These are phyloP conservation scores for Dichotomopilus funicola DNA, from an alignment of 2,329 filamentous ascomycete genomes.

Conservation along the genomic window DNA sequence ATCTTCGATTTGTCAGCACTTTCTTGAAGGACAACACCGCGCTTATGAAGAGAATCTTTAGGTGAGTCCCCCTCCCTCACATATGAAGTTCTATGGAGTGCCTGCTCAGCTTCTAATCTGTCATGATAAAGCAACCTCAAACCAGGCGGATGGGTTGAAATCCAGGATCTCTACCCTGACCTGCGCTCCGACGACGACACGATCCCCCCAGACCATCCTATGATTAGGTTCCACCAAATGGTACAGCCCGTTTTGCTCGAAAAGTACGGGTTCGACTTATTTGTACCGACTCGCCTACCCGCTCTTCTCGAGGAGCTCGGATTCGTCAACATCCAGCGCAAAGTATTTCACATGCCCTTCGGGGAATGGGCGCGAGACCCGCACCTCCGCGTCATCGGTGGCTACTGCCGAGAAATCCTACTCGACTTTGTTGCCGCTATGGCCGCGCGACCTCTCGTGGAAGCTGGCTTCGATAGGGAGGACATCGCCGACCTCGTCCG, in stretches of 20 bases:
- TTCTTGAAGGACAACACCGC: slow-evolving; percentile 40
- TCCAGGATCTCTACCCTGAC: slow-evolving; percentile 39
- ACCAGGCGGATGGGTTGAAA: slow-evolving; percentile 45
- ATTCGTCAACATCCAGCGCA: slow-evolving; percentile 37
- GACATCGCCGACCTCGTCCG: slow-evolving; percentile 31
- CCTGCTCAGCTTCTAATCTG: background rate
- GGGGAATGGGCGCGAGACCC: slow-evolving; percentile 39
- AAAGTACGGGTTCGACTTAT: slow-evolving; percentile 34
- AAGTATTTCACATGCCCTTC: slow-evolving; percentile 39
- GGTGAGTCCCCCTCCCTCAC: slow-evolving; percentile 10
- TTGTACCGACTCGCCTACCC: slow-evolving; percentile 28
- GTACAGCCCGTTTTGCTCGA: slow-evolving; percentile 20
- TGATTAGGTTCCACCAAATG: slow-evolving; percentile 29
- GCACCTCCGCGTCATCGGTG: slow-evolving; percentile 34
- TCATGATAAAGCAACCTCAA: slow-evolving; percentile 31
- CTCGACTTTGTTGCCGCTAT: slow-evolving; percentile 35
- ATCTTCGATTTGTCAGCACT: slow-evolving; percentile 50
- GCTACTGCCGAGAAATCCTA: slow-evolving; percentile 36
- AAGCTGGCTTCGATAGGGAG: slow-evolving; percentile 30
- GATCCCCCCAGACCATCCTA: slow-evolving; percentile 35
- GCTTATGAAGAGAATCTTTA: slow-evolving; percentile 16
- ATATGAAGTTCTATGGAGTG: too few species aligned
- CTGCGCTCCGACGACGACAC: slow-evolving; percentile 39
- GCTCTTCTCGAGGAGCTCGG: slow-evolving; percentile 33
- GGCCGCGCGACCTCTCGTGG: slow-evolving; percentile 36